phyloP scores from a whole-genome alignment of 2,329 filamentous ascomycete species.

The Alternaria dauci region DNA sequence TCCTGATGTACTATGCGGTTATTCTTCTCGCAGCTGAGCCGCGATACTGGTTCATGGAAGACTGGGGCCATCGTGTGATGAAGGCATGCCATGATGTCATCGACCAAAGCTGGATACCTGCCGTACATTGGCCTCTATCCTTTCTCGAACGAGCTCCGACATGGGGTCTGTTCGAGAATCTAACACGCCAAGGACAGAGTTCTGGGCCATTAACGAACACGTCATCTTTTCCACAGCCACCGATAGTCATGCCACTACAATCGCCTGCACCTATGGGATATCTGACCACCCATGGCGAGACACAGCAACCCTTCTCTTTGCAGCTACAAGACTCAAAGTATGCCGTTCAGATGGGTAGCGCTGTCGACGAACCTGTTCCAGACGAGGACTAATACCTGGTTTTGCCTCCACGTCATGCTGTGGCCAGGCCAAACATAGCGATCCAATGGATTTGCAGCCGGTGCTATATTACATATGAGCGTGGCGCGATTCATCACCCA shows the following conservation, averaged over 20 bases:
- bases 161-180: conserved; percentile 14
- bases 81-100: conserved; percentile 30
- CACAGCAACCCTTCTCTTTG: neutral
- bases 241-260: conserved; percentile 10
- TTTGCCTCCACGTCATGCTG: neutral
- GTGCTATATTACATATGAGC: neutral
- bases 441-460: neutral
- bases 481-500: neutral
- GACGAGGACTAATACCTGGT: neutral
- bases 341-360: neutral
- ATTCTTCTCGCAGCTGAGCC: conserved; percentile 46
- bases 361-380: neutral
- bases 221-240: conserved; percentile 11
- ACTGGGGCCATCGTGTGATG: conserved; percentile 44
- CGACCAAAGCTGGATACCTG: conserved; percentile 36
- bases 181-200: neutral
- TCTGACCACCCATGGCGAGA: neutral
- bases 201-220: neutral
- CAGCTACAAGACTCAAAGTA: neutral
- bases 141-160: conserved; percentile 24
- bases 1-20: conserved; percentile 52
- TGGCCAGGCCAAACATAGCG: neutral
- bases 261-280: neutral
- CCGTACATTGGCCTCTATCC: conserved; percentile 38
- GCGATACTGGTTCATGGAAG: conserved; percentile 53